phyloP scores from a whole-genome alignment of 495 filamentous ascomycete genomes.

The Thermothielavioides terrestris region DNA sequence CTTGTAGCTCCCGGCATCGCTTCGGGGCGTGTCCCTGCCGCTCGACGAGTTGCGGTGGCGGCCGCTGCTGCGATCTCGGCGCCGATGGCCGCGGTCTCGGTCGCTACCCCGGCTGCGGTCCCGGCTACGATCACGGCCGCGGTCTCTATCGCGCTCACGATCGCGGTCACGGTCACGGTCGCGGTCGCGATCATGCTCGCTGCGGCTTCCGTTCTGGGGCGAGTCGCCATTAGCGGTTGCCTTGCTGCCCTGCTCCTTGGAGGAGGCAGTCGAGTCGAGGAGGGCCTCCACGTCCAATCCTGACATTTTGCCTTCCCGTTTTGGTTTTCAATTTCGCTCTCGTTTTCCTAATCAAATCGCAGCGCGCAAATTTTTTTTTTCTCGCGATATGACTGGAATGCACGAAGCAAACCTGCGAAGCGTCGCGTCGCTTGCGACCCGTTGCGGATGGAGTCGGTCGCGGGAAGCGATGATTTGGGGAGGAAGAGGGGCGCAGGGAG shows the following conservation, averaged over 20 bases:
- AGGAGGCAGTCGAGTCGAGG: constrained; percentile 74
- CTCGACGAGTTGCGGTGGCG: constrained; percentile 32
- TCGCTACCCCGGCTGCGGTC: constrained; percentile 47
- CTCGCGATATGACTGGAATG: background rate
- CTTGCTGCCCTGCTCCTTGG: constrained; percentile 37
- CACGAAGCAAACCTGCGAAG: background rate
- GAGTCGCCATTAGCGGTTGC: constrained; percentile 33
- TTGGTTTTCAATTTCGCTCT: too few species aligned
- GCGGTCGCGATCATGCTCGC: constrained; percentile 28
- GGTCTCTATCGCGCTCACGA: constrained; percentile 40
- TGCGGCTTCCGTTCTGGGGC: constrained; percentile 50
- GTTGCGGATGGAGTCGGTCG: background rate
- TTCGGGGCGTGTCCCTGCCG: constrained; percentile 54
- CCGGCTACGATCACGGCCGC: constrained; percentile 27
- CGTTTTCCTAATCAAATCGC: background rate
- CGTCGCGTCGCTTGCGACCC: background rate
- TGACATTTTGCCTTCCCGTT: too few species aligned
- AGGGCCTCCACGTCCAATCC: constrained; percentile 89
- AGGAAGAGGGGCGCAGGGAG: background rate
- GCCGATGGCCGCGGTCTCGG: constrained; percentile 54
- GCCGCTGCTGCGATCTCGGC: constrained; percentile 59
- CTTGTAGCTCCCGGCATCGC: constrained; percentile 77
- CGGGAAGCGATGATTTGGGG: background rate
- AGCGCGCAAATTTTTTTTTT: background rate
- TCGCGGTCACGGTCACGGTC: constrained; percentile 25